Evolutionary conservation across 2,329 filamentous ascomycete species (phyloP).

Genomic region (Colletotrichum aenigma): DNA sequence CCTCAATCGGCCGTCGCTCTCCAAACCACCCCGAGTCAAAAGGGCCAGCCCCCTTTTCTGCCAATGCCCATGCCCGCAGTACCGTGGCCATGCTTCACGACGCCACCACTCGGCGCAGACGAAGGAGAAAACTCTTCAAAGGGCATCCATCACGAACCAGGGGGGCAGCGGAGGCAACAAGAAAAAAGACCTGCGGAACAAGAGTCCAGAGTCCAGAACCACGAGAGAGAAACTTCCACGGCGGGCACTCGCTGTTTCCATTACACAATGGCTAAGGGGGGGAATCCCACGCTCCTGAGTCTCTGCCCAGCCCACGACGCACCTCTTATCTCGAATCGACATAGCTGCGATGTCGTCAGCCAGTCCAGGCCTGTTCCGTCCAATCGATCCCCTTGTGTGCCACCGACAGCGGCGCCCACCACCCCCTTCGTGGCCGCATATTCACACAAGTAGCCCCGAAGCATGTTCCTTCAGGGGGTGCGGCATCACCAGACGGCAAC

Average conservation of each 20-base stretch:
- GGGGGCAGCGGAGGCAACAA: not conserved
- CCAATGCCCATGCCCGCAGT: not conserved
- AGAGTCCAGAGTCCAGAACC: not conserved
- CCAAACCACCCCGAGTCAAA: not conserved
- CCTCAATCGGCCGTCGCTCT: not conserved
- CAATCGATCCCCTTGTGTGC: constrained; percentile 4
- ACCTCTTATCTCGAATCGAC: constrained; percentile 20
- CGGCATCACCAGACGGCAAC: not conserved
- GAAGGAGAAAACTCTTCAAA: not conserved
- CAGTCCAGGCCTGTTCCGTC: constrained; percentile 15
- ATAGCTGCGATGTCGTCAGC: constrained; percentile 21
- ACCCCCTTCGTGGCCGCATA: not conserved
- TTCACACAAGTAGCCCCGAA: not conserved
- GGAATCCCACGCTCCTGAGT: constrained; percentile 6
- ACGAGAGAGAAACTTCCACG: not conserved
- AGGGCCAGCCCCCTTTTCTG: not conserved
- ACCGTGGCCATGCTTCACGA: not conserved
- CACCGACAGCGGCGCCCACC: not conserved
- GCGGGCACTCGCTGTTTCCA: constrained; percentile 16
- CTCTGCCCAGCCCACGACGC: not conserved
- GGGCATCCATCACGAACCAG: not conserved
- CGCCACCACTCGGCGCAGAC: not conserved
- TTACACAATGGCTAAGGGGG: constrained; percentile 12
- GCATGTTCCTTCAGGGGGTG: not conserved
- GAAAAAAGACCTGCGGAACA: not conserved